Base-by-base conservation (phyloP, 352 stramenopile species). In the Phytophthora boehmeriae region DNA sequence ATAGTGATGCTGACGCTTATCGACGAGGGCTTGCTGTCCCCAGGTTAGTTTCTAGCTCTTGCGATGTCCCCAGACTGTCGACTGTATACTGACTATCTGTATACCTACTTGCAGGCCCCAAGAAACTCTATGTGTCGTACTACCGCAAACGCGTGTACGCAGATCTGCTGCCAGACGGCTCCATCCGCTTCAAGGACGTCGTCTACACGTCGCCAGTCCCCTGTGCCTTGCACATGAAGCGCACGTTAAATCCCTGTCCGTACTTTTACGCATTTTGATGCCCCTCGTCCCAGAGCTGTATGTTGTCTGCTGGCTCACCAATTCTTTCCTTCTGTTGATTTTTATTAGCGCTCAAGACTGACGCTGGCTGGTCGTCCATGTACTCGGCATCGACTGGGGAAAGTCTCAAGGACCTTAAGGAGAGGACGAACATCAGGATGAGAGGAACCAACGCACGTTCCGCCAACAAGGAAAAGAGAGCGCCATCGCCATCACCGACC, bases 111-210 rank as follows among this genome's bases (percentile, higher is more conserved):
- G 71, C 79, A 38, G 83, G 83, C 9, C 42, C 65, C 48, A 89
- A 89, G 73, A 88, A 86, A 59, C 76, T 93, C 42, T 93, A 85
- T 54, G 78, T 93, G 66, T 91, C 79, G 32, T 93, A 93, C 69
- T 93, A 93, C 61, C 83, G 83, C 41, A 88, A 89, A 56, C 80
- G 81, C 52, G 75, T 90, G 48, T 91, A 88, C 69, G 84, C 84
- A 1, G 84, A 93, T 44, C 64, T 93, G 41, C 67, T 90, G n/a
- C 57, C 73, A 23, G 81, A 93, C 60, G 81, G 84, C 17, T 89
- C 81, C 20, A 91, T 93, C 71, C 78, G 75, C 54, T 93, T 89
- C 57, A 85, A 93, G 55, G 80, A 89, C 64, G 66, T 76, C 23
- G 64, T 90, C n/a, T 93, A 89, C 75, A 85, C 79, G 63, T 90